A percentile compares a stretch with the other conserved stretches of the same genome.
Evolutionary conservation across 257 asterid genomes (phyloP).

Genomic region (Solanum sejunctum): DNA sequence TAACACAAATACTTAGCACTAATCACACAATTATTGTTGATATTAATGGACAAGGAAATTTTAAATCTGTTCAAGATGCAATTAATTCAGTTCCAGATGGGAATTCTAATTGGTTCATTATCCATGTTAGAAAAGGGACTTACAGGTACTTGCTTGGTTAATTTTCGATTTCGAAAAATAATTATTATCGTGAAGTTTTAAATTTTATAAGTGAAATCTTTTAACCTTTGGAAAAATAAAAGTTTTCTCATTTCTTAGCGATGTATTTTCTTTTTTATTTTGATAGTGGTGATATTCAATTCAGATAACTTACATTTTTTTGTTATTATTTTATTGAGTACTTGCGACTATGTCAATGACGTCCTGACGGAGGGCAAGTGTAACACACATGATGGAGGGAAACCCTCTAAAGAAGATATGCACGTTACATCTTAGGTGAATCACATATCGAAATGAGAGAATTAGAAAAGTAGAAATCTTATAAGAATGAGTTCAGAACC

Average conservation of each 20-base stretch:
- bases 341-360: not conserved
- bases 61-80: conserved; percentile 56
- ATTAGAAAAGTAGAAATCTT: not conserved
- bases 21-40: conserved; percentile 40
- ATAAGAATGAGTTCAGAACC: not conserved
- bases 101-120: conserved; percentile 55
- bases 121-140: conserved; percentile 52
- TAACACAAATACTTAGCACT: conserved; percentile 24
- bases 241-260: not conserved
- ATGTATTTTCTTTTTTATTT: not conserved
- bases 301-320: not conserved
- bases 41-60: conserved; percentile 51
- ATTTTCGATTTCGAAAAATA: not conserved
- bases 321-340: not conserved
- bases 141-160: conserved; percentile 35
- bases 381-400: not conserved
- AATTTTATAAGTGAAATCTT: not conserved
- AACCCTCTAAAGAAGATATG: not conserved
- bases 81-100: conserved; percentile 54
- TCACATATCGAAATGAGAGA: too few species aligned
- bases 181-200: not conserved
- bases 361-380: too few species aligned
- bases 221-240: too few species aligned
- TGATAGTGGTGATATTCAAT: fast-evolving
- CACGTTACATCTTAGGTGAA: too few species aligned